phyloP scores from a whole-genome alignment of 2,329 filamentous ascomycete genomes.

The Chrysoporthe austroafricana region DNA sequence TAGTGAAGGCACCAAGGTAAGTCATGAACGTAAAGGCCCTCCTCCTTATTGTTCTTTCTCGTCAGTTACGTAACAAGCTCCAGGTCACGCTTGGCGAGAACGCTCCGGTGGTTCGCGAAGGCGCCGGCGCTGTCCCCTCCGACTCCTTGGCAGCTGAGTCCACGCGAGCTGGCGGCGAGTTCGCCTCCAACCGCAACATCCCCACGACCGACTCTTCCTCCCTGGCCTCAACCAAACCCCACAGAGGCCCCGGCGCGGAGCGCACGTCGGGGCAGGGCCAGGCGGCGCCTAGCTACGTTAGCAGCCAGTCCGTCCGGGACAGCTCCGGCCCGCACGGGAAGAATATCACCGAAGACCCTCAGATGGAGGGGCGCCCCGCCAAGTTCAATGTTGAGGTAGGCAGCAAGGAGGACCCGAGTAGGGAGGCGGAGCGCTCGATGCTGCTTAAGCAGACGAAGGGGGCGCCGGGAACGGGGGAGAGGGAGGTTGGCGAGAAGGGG shows the following conservation, averaged over 20 bases:
- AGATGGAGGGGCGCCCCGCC: slow-evolving; percentile 32
- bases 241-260: slow-evolving; percentile 13
- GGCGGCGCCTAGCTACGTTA: slow-evolving; percentile 33
- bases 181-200: slow-evolving; percentile 57
- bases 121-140: slow-evolving; percentile 63
- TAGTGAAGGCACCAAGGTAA: slow-evolving; percentile 26
- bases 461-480: slow-evolving; percentile 21
- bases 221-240: slow-evolving; percentile 6
- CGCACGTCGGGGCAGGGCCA: slow-evolving; percentile 22
- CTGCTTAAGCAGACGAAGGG: slow-evolving; percentile 16
- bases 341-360: slow-evolving; percentile 35
- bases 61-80: neutral
- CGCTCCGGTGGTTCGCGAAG: slow-evolving; percentile 58
- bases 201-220: neutral
- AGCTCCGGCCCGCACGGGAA: slow-evolving; percentile 34
- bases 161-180: slow-evolving; percentile 59
- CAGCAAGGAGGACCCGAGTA: slow-evolving; percentile 32
- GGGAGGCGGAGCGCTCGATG: slow-evolving; percentile 27
- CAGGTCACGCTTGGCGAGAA: slow-evolving; percentile 53
- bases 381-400: slow-evolving; percentile 34
- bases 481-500: slow-evolving; percentile 13
- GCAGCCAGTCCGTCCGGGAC: slow-evolving; percentile 21
- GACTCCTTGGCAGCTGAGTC: slow-evolving; percentile 82
- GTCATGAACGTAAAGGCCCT: neutral
- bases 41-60: neutral